Evolutionary conservation across 1,284 basidiomycete species (phyloP).

Genomic region (Cryptococcus sp.): DNA sequence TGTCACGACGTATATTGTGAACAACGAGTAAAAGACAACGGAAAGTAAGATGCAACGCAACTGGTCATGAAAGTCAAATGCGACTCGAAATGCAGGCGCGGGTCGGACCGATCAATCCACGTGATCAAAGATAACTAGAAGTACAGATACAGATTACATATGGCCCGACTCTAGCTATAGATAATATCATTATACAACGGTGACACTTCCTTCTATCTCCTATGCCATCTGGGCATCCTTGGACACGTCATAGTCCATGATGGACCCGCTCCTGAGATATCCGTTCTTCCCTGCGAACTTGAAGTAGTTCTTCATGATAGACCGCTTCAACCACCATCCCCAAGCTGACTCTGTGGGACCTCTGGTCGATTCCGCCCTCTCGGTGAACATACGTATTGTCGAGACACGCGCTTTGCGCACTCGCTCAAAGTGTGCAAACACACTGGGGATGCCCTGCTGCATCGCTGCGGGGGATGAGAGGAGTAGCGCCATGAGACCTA

Average conservation of each 20-base stretch:
- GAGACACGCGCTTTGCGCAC: neutral
- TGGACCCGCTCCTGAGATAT: neutral
- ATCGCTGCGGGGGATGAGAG: constrained; percentile 6
- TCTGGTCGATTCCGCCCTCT: neutral
- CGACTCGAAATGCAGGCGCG: too few species aligned
- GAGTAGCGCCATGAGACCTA: constrained; percentile 20
- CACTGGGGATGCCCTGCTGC: neutral
- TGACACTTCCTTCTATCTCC: too few species aligned
- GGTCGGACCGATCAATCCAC: too few species aligned
- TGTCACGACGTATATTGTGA: too few species aligned
- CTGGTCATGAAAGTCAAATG: too few species aligned
- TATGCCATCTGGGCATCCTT: neutral
- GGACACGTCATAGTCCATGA: constrained; percentile 2
- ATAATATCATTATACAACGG: too few species aligned
- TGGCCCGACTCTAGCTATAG: too few species aligned
- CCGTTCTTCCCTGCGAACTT: neutral
- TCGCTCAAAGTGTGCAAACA: constrained; percentile 4
- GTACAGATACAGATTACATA: too few species aligned
- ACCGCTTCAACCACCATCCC: constrained; percentile 1
- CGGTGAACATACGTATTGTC: neutral
- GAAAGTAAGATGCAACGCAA: too few species aligned
- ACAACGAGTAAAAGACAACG: too few species aligned
- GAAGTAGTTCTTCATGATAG: neutral
- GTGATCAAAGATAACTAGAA: too few species aligned
- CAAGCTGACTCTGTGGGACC: neutral